Percentiles rank a stretch among this genome's conserved stretches.
These are phyloP conservation scores for Xylaria arbuscula DNA, from an alignment of 2,329 filamentous ascomycete species.

Conservation along the genomic window DNA sequence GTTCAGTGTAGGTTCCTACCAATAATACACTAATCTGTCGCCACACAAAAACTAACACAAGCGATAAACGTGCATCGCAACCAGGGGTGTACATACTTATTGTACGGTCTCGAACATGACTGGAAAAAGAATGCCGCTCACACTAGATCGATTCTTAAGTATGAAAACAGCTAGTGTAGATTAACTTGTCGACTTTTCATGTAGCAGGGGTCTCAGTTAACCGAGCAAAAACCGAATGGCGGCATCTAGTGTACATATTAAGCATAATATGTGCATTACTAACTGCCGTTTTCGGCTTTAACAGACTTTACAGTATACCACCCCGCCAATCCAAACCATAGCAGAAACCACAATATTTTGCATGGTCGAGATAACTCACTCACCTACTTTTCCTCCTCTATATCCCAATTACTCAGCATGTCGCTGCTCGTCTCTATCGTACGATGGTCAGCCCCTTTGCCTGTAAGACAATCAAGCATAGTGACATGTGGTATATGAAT, in stretches of 20 bases:
- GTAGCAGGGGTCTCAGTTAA: slow-evolving; percentile 11
- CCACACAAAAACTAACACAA: neutral
- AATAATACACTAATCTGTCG: neutral
- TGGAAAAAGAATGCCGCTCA: too few species aligned
- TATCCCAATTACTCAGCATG: neutral
- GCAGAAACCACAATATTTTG: neutral
- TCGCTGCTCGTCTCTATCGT: neutral
- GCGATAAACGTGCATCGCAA: too few species aligned
- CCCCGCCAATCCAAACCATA: neutral
- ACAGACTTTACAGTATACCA: neutral
- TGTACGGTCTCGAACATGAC: too few species aligned
- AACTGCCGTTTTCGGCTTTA: slow-evolving; percentile 26
- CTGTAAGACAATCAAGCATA: neutral
- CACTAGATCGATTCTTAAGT: neutral
- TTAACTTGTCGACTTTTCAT: neutral
- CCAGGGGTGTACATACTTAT: too few species aligned
- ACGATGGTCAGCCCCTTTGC: neutral
- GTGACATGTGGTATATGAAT: too few species aligned
- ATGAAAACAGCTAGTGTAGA: neutral
- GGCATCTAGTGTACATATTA: slow-evolving; percentile 3
- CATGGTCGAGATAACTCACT: neutral
- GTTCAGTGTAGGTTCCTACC: neutral
- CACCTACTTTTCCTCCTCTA: neutral
- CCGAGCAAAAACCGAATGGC: neutral
- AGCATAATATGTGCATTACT: slow-evolving; percentile 20